These are phyloP conservation scores for Fusarium paranaense DNA, from an alignment of 2,329 filamentous ascomycete species.

Conservation along the genomic window DNA sequence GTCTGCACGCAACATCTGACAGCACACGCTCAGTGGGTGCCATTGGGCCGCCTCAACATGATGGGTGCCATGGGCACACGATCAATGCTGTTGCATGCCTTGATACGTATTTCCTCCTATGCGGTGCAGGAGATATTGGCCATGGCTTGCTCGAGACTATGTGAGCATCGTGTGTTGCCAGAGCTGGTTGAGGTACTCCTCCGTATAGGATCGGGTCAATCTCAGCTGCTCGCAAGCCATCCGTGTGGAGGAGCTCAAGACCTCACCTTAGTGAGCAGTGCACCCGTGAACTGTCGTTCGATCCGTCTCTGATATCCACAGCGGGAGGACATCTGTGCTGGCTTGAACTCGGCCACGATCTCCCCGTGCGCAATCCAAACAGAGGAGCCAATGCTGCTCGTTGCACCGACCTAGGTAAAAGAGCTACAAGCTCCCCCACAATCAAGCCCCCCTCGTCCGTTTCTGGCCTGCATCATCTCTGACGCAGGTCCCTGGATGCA, in stretches of 20 bases:
- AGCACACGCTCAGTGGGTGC: slow-evolving; percentile 12
- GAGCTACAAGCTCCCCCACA: slow-evolving; percentile 27
- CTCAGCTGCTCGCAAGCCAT: slow-evolving; percentile 1
- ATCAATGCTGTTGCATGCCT: slow-evolving; percentile 9
- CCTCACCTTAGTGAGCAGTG: neutral
- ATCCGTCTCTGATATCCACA: slow-evolving; percentile 25
- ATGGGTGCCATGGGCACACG: slow-evolving; percentile 17
- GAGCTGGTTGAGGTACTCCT: neutral
- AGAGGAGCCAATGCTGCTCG: slow-evolving; percentile 28
- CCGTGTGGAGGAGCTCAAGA: slow-evolving; percentile 11
- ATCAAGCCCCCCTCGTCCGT: slow-evolving; percentile 10
- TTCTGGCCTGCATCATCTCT: slow-evolving; percentile 26
- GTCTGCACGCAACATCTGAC: slow-evolving; percentile 15
- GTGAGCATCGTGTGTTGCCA: slow-evolving; percentile 9
- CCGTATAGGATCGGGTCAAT: neutral
- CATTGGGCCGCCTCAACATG: slow-evolving; percentile 30
- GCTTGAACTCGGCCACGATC: slow-evolving; percentile 10
- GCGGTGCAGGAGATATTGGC: neutral
- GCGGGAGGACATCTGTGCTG: slow-evolving; percentile 5
- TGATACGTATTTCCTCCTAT: neutral
- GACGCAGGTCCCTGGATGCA: slow-evolving; percentile 40
- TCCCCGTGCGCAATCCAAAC: slow-evolving; percentile 5
- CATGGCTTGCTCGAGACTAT: slow-evolving; percentile 7
- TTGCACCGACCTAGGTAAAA: slow-evolving; percentile 12
- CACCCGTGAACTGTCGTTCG: neutral